Evolutionary conservation across 352 stramenopile genomes (phyloP), one percentile per base, ranked within the genome.

Genomic region (Phytophthora vignae): DNA sequence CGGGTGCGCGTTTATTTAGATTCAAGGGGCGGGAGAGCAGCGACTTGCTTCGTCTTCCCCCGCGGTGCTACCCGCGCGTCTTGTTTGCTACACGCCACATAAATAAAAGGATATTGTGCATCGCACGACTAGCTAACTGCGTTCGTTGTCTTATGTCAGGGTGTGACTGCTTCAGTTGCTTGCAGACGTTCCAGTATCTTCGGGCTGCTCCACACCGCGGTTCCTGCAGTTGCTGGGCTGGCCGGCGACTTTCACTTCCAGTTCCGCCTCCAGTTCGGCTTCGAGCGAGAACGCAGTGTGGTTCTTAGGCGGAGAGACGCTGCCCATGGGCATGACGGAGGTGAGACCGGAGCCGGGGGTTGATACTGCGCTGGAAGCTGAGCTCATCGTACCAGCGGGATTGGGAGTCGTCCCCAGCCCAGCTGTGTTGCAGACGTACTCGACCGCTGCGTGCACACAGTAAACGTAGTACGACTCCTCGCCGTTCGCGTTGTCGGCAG

Each of bases 401-500:
- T 66, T 73, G 8, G 19, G 7, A 22, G 4, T 64, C 17, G 46
- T 46, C 12, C 66, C 66, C 17, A 91, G 71, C 3, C 73, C 74
- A 5, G 82, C 73, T 10, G 82, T 90, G 64, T 93, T 96, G 76
- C 89, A 96, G 14, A 96, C 78, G 69, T 91, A 93, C 74, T 96
- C 89, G 19, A 96, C 84, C 3, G 89, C 89, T 0, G 86, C 87
- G 44, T 96, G 89, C 15, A 96, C 87, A 64, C 89, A 96, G 56
- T 96, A 96, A 15, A 96, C 89, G 64, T 96, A 96, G 66, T 96
- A 96, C n/a, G 89, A 93, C 59, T 95, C 89, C 67, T 96, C 89
- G 8, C 89, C 89, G 31, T 95, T 96, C 27, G 81, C 83, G 52
- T 94, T 96, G 17, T 85, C 75, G 38, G 74, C 79, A 29, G 80